Percentiles rank a stretch among this genome's conserved stretches.
These are phyloP conservation scores for Candida golubevii DNA, from an alignment of 805 yeast genomes.

Conservation along the genomic window DNA sequence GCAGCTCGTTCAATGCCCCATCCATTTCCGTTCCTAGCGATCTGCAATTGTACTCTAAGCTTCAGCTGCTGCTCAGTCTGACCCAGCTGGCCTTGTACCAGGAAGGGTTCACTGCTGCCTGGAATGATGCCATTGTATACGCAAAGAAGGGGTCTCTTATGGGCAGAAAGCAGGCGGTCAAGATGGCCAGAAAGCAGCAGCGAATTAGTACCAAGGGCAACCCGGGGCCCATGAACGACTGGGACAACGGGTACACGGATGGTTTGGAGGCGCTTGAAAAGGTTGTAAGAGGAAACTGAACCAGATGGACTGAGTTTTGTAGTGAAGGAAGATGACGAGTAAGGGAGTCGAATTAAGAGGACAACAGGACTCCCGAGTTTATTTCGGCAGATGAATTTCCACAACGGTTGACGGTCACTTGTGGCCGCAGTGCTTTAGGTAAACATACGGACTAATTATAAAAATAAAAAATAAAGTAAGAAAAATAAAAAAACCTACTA, in stretches of 20 bases:
- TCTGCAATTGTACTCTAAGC: constrained; percentile 35
- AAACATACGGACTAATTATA: no score
- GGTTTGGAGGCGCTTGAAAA: constrained; percentile 46
- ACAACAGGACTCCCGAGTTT: no score
- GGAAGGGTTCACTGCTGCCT: constrained; percentile 73
- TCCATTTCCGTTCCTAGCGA: constrained; percentile 34
- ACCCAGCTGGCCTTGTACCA: constrained; percentile 74
- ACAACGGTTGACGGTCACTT: no score
- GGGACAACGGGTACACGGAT: constrained; percentile 77
- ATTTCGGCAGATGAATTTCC: no score
- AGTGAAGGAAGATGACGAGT: no score
- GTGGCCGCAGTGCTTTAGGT: no score
- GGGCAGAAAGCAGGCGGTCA: constrained; percentile 63
- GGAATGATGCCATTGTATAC: constrained; percentile 67
- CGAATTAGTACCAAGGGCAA: constrained; percentile 53
- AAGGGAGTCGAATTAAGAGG: no score
- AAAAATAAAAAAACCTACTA: no score
- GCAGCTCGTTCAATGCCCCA: constrained; percentile 29
- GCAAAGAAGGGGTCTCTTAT: constrained; percentile 62
- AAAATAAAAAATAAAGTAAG: no score
- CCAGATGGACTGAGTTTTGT: no score
- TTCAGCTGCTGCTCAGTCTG: constrained; percentile 32
- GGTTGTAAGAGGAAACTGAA: background rate
- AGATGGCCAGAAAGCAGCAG: constrained; percentile 54
- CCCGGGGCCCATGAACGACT: constrained; percentile 70